A percentile compares a stretch with the other conserved stretches of the same genome.
Evolutionary conservation across 2,329 filamentous ascomycete species (phyloP).

Genomic region (Cadophora malorum): DNA sequence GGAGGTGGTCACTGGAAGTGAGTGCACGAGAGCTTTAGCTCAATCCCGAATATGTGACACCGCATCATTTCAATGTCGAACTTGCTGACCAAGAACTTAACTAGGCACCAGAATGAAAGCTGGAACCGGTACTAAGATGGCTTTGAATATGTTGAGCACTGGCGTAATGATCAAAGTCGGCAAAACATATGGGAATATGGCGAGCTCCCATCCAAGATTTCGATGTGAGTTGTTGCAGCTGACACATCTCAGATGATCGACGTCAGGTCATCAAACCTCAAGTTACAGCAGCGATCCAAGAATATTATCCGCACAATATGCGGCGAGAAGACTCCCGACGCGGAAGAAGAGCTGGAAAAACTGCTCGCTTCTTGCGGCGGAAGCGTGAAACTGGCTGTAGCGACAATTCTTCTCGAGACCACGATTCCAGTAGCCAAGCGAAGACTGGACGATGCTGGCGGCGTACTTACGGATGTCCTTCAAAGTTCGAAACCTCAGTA

Average conservation of each 20-base stretch:
- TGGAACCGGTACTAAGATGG: slow-evolving; percentile 53
- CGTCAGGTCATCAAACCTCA: slow-evolving; percentile 3
- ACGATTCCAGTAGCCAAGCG: neutral
- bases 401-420: neutral
- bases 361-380: neutral
- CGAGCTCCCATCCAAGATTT: slow-evolving; percentile 26
- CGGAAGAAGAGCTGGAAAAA: neutral
- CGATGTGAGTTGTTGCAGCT: neutral
- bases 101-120: slow-evolving; percentile 51
- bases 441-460: slow-evolving; percentile 6
- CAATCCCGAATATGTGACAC: neutral
- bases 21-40: neutral
- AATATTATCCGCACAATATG: slow-evolving; percentile 9
- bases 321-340: neutral
- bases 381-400: slow-evolving; percentile 6
- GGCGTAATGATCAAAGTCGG: slow-evolving; percentile 50
- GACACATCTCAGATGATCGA: slow-evolving; percentile 25
- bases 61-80: neutral
- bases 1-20: slow-evolving; percentile 50
- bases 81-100: neutral
- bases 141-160: slow-evolving; percentile 53
- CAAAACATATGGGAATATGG: slow-evolving; percentile 52
- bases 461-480: slow-evolving; percentile 3
- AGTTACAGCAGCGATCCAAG: slow-evolving; percentile 7
- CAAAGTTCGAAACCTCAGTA: neutral